phyloP scores from a whole-genome alignment of 176 grass and related monocot species.

The Guadua angustifolia region DNA sequence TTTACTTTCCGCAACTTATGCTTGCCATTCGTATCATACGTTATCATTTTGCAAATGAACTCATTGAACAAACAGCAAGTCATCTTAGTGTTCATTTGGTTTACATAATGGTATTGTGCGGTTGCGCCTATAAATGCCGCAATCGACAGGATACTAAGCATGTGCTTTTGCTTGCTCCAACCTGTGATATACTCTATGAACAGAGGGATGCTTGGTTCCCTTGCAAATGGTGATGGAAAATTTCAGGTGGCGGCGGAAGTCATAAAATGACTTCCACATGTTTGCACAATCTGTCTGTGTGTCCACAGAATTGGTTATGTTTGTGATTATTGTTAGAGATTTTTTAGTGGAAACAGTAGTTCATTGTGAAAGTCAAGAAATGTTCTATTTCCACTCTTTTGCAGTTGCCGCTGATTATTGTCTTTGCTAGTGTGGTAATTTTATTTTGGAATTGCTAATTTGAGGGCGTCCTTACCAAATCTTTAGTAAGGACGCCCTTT shows the following conservation, averaged over 20 bases:
- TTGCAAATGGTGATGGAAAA: background rate
- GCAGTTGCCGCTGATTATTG: background rate
- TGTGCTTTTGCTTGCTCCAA: background rate
- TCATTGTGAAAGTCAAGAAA: conserved; percentile 30
- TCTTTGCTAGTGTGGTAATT: conserved; percentile 2
- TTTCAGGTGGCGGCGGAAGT: background rate
- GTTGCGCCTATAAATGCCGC: conserved; percentile 6
- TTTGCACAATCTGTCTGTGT: background rate
- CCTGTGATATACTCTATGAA: background rate
- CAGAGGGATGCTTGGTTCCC: background rate
- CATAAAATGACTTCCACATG: background rate
- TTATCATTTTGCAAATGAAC: conserved; percentile 27
- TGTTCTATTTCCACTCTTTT: conserved; percentile 3
- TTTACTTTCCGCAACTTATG: conserved; percentile 23
- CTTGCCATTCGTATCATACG: background rate
- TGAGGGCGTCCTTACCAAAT: too few species aligned
- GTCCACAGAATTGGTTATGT: conserved; percentile 23
- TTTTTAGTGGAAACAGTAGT: conserved; percentile 18
- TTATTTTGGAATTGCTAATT: background rate
- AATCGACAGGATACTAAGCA: background rate
- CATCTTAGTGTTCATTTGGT: background rate
- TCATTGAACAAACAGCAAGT: background rate
- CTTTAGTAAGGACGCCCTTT: too few species aligned
- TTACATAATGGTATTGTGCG: background rate
- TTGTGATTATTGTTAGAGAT: conserved; percentile 25